phyloP scores from a whole-genome alignment of 176 grass and related monocot species.

The Phyllostachys edulis region DNA sequence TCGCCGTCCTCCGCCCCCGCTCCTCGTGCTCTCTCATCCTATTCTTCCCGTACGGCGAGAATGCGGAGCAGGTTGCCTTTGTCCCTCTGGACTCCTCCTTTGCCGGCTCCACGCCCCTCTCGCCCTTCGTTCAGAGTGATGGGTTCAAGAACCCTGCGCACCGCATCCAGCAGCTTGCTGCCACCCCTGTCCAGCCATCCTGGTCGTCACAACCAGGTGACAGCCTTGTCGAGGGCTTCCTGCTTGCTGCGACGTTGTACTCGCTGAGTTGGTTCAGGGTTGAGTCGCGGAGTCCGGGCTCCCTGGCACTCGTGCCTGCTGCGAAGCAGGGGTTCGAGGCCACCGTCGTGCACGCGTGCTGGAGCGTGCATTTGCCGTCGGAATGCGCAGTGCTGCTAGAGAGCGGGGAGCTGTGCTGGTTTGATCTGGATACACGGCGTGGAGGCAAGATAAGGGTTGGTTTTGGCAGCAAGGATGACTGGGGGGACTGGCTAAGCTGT shows the following conservation, averaged over 20 bases:
- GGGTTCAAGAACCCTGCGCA: conserved; percentile 59
- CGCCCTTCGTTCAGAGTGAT: conserved; percentile 45
- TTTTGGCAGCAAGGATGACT: conserved; percentile 33
- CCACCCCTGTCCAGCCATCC: background rate
- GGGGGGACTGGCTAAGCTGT: conserved; percentile 64
- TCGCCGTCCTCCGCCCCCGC: conserved; percentile 29
- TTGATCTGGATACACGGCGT: conserved; percentile 46
- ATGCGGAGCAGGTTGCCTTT: conserved; percentile 54
- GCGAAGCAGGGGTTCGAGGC: conserved; percentile 61
- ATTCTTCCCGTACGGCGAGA: conserved; percentile 61
- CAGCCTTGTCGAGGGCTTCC: conserved; percentile 47
- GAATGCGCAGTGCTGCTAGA: conserved; percentile 64
- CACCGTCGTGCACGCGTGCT: conserved; percentile 60
- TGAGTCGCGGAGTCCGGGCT: conserved; percentile 27
- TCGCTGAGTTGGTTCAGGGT: conserved; percentile 79
- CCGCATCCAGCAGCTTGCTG: conserved; percentile 56
- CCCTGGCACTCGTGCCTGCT: conserved; percentile 25
- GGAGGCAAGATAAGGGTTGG: conserved; percentile 50
- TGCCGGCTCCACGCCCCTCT: conserved; percentile 24
- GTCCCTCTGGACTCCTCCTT: background rate
- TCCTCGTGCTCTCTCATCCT: conserved; percentile 21
- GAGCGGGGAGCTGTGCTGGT: conserved; percentile 72
- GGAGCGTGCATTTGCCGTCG: conserved; percentile 61
- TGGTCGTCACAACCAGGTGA: conserved; percentile 14
- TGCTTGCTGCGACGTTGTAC: conserved; percentile 69